Evolutionary conservation across 495 filamentous ascomycete genomes (phyloP).

Genomic region (Trichoderma gamsii): DNA sequence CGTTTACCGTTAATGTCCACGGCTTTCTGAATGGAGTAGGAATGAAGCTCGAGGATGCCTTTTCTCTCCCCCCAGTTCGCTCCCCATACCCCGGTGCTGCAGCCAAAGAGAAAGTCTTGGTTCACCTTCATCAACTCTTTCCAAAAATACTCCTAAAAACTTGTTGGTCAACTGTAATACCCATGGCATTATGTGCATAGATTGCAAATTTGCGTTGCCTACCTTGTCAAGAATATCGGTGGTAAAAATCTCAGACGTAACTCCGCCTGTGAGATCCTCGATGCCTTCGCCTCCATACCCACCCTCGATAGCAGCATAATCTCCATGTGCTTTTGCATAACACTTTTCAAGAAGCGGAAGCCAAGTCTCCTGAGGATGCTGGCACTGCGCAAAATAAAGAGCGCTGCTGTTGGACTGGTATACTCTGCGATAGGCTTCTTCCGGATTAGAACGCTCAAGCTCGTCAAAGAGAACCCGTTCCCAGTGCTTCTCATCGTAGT

Average conservation of each 20-base stretch:
- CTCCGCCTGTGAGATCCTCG: constrained; percentile 89
- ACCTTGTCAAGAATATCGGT: constrained; percentile 76
- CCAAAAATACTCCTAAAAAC: constrained; percentile 66
- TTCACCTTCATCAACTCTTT: constrained; percentile 78
- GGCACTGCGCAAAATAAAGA: constrained; percentile 81
- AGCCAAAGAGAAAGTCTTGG: constrained; percentile 82
- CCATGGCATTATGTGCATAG: neutral
- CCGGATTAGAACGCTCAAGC: constrained; percentile 61
- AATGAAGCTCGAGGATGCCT: constrained; percentile 76
- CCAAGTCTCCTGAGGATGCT: constrained; percentile 87
- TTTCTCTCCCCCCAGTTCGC: constrained; percentile 55
- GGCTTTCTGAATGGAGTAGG: constrained; percentile 83
- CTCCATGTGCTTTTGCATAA: constrained; percentile 91
- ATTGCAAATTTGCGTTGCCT: neutral
- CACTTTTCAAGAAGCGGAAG: constrained; percentile 91
- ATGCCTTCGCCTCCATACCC: constrained; percentile 84
- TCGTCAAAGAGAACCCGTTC: constrained; percentile 68
- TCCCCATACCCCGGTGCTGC: constrained; percentile 59
- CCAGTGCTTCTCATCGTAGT: constrained; percentile 67
- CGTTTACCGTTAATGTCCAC: constrained; percentile 68
- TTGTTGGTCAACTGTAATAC: neutral
- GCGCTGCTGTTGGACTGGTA: constrained; percentile 71
- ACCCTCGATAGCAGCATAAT: constrained; percentile 76
- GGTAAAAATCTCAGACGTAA: constrained; percentile 73
- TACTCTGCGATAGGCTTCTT: constrained; percentile 69